Base-by-base conservation (phyloP, 441 rosid species). In the Pelargonium myrrhifolium region DNA sequence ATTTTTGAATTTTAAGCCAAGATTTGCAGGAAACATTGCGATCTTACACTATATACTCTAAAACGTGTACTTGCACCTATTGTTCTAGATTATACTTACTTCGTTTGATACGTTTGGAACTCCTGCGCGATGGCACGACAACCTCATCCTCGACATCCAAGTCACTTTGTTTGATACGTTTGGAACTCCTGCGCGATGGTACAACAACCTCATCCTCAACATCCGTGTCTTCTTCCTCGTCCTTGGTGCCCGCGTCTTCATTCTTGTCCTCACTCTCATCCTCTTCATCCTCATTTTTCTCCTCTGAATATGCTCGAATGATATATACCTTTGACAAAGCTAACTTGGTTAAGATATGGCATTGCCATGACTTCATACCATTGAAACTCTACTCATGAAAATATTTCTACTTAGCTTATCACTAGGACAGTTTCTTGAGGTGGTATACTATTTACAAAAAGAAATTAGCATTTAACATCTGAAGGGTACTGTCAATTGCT, bases 301-400 rank as follows among this genome's bases (percentile, higher is more conserved):
- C 77, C 66, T 68, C 85, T 9, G 73, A 69, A 11, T 80, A 65
- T 24, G 80, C 95, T 75, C 91, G 83, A 74, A 84, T 74, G 68
- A 88, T 85, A 68, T 79, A 79, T 65, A 87, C 89, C 97, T 85
- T 67, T 3, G n/a, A 68, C 15, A 21, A 17, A 42, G 28, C 59
- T 11, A 12, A 64, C 24, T 14, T 3, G 56, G 9, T 55, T 67
- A 4, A 15, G 49, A 35, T 1, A 18, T 11, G 17, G 9, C 22
- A 17, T 35, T 24, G 11, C 37, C 15, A 47, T 5, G 35, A 10
- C 21, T 11, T 4, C 3, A 31, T 17, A 15, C 6, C 9, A 26
- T 12, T 18, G 18, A 8, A 49, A 64, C 10, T 21, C 37, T 24
- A 24, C 1, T 45, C 51, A 9, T 45, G 51, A 45, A 45, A 0